These are phyloP conservation scores for Aspergillus pseudonomiae DNA, from an alignment of 2,329 filamentous ascomycete genomes.

Conservation along the genomic window DNA sequence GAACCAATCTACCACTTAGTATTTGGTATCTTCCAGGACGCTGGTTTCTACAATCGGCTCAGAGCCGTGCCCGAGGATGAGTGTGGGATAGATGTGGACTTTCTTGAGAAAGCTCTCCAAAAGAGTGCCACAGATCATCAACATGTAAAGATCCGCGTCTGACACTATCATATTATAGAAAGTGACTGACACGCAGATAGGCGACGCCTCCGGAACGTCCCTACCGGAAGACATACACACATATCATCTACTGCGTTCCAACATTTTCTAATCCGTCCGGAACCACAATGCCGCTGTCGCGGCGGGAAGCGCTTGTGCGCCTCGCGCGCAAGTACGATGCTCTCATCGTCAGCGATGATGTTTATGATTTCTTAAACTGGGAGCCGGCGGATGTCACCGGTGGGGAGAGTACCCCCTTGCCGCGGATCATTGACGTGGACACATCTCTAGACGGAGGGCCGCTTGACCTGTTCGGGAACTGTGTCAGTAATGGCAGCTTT, in stretches of 20 bases:
- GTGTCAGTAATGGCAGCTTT: constrained; percentile 73
- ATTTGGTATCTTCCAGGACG: constrained; percentile 78
- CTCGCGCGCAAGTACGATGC: constrained; percentile 78
- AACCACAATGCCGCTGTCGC: constrained; percentile 72
- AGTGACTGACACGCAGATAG: not conserved
- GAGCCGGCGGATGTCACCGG: constrained; percentile 36
- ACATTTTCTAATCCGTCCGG: constrained; percentile 87
- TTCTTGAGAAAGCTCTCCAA: constrained; percentile 51
- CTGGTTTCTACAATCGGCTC: constrained; percentile 69
- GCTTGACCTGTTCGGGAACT: constrained; percentile 71
- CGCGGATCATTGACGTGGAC: constrained; percentile 79
- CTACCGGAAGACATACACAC: constrained; percentile 76
- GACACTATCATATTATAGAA: constrained; percentile 14
- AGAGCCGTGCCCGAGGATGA: constrained; percentile 75
- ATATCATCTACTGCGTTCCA: constrained; percentile 85
- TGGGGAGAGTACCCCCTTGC: constrained; percentile 33
- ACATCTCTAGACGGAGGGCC: constrained; percentile 64
- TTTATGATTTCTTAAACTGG: constrained; percentile 93
- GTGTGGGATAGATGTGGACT: constrained; percentile 70
- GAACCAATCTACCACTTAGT: constrained; percentile 83
- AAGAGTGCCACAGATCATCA: not conserved
- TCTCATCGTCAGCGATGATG: constrained; percentile 81
- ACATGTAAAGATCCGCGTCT: not conserved
- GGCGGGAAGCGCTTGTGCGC: constrained; percentile 68
- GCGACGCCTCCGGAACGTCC: constrained; percentile 46